A percentile compares a stretch with the other conserved stretches of the same genome.
Evolutionary conservation across 2,329 filamentous ascomycete genomes (phyloP).

Genomic region (Alternaria consortialis): DNA sequence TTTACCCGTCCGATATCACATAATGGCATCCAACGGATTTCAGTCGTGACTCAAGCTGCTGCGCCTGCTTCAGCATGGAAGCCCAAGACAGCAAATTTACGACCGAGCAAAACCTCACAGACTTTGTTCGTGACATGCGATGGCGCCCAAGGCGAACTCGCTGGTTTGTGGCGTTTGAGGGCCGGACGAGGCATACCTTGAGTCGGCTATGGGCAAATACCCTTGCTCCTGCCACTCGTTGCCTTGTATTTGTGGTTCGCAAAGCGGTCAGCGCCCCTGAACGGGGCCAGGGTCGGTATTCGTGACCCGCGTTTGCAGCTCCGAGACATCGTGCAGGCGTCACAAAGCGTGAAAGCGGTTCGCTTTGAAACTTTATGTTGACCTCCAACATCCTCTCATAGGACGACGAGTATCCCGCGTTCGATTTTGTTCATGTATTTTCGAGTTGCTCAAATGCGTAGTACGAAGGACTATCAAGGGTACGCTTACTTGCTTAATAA

Average conservation of each 20-base stretch:
- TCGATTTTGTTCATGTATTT: neutral
- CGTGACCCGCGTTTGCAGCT: neutral
- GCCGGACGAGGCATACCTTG: neutral
- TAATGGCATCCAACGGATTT: neutral
- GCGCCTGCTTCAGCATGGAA: neutral
- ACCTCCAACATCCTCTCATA: neutral
- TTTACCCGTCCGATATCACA: neutral
- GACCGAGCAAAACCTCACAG: neutral
- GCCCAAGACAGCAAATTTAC: neutral
- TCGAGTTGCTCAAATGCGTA: neutral
- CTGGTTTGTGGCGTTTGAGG: neutral
- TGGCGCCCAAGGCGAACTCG: neutral
- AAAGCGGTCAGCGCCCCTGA: conserved; percentile 6
- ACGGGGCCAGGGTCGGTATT: neutral
- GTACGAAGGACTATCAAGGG: neutral
- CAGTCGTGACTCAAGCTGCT: neutral
- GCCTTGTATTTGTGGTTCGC: neutral
- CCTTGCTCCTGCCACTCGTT: neutral
- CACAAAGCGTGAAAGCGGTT: neutral
- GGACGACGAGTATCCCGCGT: neutral
- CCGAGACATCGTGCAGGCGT: neutral
- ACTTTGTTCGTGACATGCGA: neutral
- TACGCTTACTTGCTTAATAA: neutral
- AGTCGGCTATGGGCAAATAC: neutral
- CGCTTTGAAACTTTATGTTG: neutral